Conservation (phyloP, 2,329 filamentous ascomycete genomes). For the Alternaria arbusti region DNA sequence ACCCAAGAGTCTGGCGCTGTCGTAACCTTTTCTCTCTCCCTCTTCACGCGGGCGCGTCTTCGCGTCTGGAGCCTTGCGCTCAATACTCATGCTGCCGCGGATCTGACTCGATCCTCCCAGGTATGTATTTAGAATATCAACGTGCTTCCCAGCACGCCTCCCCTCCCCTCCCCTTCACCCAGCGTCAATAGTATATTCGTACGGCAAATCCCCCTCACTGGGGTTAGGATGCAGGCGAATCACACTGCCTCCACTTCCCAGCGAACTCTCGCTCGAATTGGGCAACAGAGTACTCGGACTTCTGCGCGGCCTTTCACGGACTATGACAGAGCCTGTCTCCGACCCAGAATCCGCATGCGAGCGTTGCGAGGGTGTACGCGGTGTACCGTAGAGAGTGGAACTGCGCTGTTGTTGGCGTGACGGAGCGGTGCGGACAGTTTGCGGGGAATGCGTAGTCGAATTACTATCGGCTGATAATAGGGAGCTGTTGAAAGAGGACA, state of each 20-base stretch:
- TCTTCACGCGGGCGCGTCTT: not conserved
- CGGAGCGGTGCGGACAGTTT: slow-evolving; percentile 39
- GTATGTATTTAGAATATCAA: not conserved
- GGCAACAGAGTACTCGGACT: slow-evolving; percentile 41
- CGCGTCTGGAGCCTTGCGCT: not conserved
- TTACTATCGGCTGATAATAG: slow-evolving; percentile 15
- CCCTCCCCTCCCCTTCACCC: slow-evolving; percentile 5
- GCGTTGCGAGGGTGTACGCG: slow-evolving; percentile 32
- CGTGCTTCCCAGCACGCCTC: not conserved
- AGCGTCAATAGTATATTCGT: slow-evolving; percentile 32
- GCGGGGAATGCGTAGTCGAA: slow-evolving; percentile 27
- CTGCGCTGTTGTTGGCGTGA: slow-evolving; percentile 32
- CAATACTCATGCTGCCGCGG: too few species aligned
- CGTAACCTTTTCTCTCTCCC: not conserved
- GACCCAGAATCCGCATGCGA: slow-evolving; percentile 28
- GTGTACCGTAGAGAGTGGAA: slow-evolving; percentile 28
- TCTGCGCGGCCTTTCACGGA: slow-evolving; percentile 21
- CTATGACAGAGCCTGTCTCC: slow-evolving; percentile 35
- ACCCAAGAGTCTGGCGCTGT: not conserved
- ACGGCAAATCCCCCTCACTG: slow-evolving; percentile 40
- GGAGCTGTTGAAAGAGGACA: slow-evolving; percentile 24
- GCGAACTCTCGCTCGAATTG: slow-evolving; percentile 39
- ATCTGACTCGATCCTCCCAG: not conserved
- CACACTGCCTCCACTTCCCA: slow-evolving; percentile 30
- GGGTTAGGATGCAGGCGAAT: slow-evolving; percentile 36